These are phyloP conservation scores for Solanum chiquidenum DNA, from an alignment of 257 asterid species.

Conservation along the genomic window DNA sequence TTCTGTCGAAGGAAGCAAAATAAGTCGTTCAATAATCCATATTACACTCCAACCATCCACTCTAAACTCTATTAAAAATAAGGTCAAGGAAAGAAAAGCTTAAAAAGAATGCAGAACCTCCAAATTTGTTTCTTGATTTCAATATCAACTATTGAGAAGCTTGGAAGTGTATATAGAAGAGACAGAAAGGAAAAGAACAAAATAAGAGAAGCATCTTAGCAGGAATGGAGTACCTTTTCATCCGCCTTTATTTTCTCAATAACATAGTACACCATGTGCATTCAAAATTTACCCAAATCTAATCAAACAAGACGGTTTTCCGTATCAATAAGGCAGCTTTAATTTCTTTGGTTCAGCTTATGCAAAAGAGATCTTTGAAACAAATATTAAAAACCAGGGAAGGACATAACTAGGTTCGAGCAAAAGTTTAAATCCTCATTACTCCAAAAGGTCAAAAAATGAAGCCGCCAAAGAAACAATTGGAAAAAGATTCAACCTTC, in stretches of 20 bases:
- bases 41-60: not conserved
- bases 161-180: not conserved
- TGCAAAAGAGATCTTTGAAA: not conserved
- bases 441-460: not conserved
- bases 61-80: not conserved
- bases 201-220: not conserved
- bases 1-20: constrained; percentile 37
- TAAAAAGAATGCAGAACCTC: not conserved
- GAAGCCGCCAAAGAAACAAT: not conserved
- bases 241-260: not conserved
- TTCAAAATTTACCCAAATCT: not conserved
- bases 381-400: not conserved
- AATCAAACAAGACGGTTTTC: not conserved
- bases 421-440: not conserved
- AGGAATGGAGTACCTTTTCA: not conserved
- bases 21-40: not conserved
- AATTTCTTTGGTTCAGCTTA: not conserved
- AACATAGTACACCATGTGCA: not conserved
- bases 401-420: not conserved
- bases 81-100: not conserved
- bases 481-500: not conserved
- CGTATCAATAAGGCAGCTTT: not conserved
- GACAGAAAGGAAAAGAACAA: not conserved
- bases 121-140: not conserved
- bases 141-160: not conserved